These are phyloP conservation scores for Hymenoscyphus repandus DNA, from an alignment of 2,329 filamentous ascomycete genomes.

Conservation along the genomic window DNA sequence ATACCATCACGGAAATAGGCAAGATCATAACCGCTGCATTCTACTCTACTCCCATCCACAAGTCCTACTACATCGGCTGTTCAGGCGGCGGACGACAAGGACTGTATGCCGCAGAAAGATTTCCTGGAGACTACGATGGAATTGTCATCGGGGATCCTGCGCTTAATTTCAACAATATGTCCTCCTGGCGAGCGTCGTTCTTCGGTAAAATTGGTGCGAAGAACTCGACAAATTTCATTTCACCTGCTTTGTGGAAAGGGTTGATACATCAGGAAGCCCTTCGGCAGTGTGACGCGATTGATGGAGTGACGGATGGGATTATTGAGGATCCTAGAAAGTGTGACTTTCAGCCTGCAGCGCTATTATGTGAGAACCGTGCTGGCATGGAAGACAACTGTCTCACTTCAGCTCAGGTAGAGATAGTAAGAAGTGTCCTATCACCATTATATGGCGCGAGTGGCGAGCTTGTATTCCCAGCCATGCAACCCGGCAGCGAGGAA, in stretches of 20 bases:
- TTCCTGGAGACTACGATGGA: slow-evolving; percentile 34
- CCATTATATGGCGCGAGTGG: slow-evolving; percentile 15
- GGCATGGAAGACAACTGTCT: slow-evolving; percentile 12
- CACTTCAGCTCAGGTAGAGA: slow-evolving; percentile 14
- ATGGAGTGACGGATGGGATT: slow-evolving; percentile 43
- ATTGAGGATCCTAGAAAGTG: slow-evolving; percentile 36
- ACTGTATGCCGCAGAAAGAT: slow-evolving; percentile 39
- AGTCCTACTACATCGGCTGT: slow-evolving; percentile 42
- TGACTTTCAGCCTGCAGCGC: slow-evolving; percentile 29
- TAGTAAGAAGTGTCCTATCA: slow-evolving; percentile 16
- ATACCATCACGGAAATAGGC: slow-evolving; percentile 1
- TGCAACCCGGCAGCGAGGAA: slow-evolving; percentile 43
- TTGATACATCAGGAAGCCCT: slow-evolving; percentile 35
- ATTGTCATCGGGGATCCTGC: slow-evolving; percentile 36
- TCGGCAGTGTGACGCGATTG: slow-evolving; percentile 44
- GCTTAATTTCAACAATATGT: slow-evolving; percentile 15
- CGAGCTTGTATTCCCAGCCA: slow-evolving; percentile 27
- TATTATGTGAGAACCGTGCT: slow-evolving; percentile 18
- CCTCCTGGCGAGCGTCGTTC: slow-evolving; percentile 2
- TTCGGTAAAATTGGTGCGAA: slow-evolving; percentile 2
- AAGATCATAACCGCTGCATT: neutral
- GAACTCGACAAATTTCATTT: slow-evolving; percentile 2
- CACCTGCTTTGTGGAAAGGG: neutral
- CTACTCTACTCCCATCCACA: neutral
- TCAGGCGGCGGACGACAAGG: slow-evolving; percentile 45